Conservation (phyloP, 192 early-diverging fungal species). For the Linnemannia elongata region DNA sequence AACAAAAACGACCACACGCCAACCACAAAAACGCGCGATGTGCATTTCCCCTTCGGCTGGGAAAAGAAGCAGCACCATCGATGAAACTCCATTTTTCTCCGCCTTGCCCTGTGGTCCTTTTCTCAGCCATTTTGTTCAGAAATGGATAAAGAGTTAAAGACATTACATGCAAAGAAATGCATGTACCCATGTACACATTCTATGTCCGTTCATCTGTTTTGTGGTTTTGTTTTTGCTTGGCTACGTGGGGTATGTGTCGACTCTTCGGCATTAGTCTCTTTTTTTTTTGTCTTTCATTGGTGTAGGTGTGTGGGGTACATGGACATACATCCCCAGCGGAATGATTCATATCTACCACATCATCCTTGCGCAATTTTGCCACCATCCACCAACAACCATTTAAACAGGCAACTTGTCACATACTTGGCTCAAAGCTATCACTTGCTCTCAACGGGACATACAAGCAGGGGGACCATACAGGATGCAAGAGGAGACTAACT, state of each 20-base stretch:
- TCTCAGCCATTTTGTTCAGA: not conserved
- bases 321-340: not conserved
- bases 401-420: not conserved
- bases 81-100: not conserved
- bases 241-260: not conserved
- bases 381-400: not conserved
- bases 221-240: not conserved
- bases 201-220: not conserved
- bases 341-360: not conserved
- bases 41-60: not conserved
- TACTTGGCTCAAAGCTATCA: not conserved
- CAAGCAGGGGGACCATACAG: not conserved
- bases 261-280: slow-evolving; percentile 1
- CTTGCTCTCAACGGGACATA: not conserved
- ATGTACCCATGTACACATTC: not conserved
- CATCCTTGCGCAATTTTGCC: not conserved
- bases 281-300: not conserved
- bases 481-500: not conserved
- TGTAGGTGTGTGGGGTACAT: not conserved
- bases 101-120: no score
- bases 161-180: not conserved
- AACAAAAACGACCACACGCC: not conserved
- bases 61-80: no score
- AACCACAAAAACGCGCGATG: slow-evolving; percentile 1
- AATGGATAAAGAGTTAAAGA: not conserved